These are phyloP conservation scores for Chrysoporthe puriensis DNA, from an alignment of 2,329 filamentous ascomycete species.

Conservation along the genomic window DNA sequence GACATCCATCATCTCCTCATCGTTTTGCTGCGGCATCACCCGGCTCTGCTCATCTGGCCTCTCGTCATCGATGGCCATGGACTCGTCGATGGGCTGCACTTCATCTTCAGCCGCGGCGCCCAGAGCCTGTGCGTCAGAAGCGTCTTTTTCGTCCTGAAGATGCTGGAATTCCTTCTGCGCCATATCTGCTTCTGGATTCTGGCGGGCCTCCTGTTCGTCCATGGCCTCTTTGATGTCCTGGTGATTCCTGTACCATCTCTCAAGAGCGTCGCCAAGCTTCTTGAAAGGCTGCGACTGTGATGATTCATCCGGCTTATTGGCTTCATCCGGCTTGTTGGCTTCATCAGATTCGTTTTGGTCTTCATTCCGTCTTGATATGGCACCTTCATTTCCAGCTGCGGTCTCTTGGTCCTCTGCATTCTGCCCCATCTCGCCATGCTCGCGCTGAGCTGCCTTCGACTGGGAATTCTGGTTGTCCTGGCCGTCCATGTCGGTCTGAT, in stretches of 20 bases:
- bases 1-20: constrained; percentile 41
- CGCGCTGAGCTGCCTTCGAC: constrained; percentile 64
- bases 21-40: constrained; percentile 56
- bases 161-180: constrained; percentile 89
- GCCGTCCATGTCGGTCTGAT: constrained; percentile 62
- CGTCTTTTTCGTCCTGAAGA: constrained; percentile 78
- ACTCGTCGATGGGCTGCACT: constrained; percentile 81
- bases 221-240: constrained; percentile 74
- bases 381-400: constrained; percentile 66
- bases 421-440: constrained; percentile 69
- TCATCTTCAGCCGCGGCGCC: constrained; percentile 88
- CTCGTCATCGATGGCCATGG: constrained; percentile 81
- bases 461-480: constrained; percentile 59
- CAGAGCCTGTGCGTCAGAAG: constrained; percentile 87
- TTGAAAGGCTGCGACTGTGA: constrained; percentile 75
- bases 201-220: constrained; percentile 56
- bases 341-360: constrained; percentile 51
- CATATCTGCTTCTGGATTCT: constrained; percentile 66
- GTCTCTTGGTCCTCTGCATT: constrained; percentile 66
- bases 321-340: constrained; percentile 49
- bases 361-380: constrained; percentile 50
- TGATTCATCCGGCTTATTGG: constrained; percentile 49
- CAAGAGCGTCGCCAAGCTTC: constrained; percentile 89
- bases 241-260: constrained; percentile 90
- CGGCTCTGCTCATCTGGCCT: constrained; percentile 54